Evolutionary conservation across 2,329 filamentous ascomycete species (phyloP), one percentile per base, ranked within the genome.

Genomic region (Aspergillus pseudoviridinutans): DNA sequence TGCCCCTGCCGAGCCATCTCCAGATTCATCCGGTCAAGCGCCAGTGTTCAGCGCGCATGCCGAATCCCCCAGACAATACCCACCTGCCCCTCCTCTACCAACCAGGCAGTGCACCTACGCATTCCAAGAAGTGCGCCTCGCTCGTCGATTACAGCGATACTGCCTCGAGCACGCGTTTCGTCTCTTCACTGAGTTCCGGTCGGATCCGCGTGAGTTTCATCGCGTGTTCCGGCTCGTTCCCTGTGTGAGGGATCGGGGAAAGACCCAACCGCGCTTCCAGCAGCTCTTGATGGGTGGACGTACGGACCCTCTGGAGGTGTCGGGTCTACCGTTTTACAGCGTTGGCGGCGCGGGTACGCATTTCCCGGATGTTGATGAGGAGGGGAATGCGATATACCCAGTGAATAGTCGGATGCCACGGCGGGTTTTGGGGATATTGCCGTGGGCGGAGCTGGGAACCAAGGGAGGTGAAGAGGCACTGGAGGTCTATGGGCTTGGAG

Each of bases 181-280:
- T 2, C 73, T 92, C 1, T 78, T 90, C 2, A 75, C 69, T 7
- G 64, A 71, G 47, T 56, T 70, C 53, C 50, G 79, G 61, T 80
- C 83, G 50, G 78, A 82, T 0, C 78, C 79, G 1, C 69, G 76
- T 2, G 71, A 72, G 1, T 78, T 86, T 55, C 74, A 78, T n/a
- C 79, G 81, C 35, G 80, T 86, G 1, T 92, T 92, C 69, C 87
- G 85, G 38, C 88, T 91, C 56, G 86, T 85, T n/a, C 75, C 88
- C 20, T 80, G 86, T 27, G 87, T 87, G 59, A 81, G 71, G 24
- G 73, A 71, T 25, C 64, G 70, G 17, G 71, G 77, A 0, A 68
- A 75, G 47, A 69, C 81, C 24, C 61, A 76, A 22, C 64, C 66
- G 7, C 70, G 71, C 2, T 76, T 83, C 56, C 59, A 62, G 22